phyloP scores from a whole-genome alignment of 164 flowering plant species.

The Aristolochia contorta region DNA sequence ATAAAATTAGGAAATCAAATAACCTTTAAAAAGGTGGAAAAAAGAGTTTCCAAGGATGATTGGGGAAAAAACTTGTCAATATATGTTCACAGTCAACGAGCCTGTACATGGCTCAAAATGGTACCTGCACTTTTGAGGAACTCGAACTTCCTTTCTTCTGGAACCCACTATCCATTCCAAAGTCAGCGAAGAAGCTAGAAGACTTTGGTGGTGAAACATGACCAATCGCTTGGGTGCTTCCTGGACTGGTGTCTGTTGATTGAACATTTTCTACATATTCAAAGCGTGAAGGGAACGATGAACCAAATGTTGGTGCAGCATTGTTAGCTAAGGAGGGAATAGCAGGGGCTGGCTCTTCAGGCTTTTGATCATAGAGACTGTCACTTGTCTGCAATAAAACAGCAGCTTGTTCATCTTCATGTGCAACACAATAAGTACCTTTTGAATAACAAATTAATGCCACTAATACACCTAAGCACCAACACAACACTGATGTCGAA shows the following conservation, averaged over 20 bases:
- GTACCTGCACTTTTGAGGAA: constrained; percentile 71
- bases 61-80: neutral
- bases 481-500: neutral
- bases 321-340: constrained; percentile 34
- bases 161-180: constrained; percentile 81
- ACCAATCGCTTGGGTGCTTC: constrained; percentile 41
- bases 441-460: too few relatives aligned
- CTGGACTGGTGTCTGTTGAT: constrained; percentile 40
- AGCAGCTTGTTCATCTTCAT: too few relatives aligned
- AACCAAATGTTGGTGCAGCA: constrained; percentile 25
- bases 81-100: too few relatives aligned
- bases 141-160: constrained; percentile 49
- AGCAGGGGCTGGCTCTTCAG: constrained; percentile 66
- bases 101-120: too few relatives aligned
- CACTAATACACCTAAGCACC: too few relatives aligned
- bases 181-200: constrained; percentile 80
- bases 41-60: neutral
- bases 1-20: too few relatives aligned
- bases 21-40: neutral
- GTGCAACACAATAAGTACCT: too few relatives aligned
- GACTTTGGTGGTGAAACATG: constrained; percentile 92
- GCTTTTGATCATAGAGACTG: constrained; percentile 92
- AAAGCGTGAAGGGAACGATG: constrained; percentile 70
- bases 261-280: constrained; percentile 67
- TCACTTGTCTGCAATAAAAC: constrained; percentile 65